Conservation (phyloP, 176 grass and related monocot species). For the Paspalum vaginatum region DNA sequence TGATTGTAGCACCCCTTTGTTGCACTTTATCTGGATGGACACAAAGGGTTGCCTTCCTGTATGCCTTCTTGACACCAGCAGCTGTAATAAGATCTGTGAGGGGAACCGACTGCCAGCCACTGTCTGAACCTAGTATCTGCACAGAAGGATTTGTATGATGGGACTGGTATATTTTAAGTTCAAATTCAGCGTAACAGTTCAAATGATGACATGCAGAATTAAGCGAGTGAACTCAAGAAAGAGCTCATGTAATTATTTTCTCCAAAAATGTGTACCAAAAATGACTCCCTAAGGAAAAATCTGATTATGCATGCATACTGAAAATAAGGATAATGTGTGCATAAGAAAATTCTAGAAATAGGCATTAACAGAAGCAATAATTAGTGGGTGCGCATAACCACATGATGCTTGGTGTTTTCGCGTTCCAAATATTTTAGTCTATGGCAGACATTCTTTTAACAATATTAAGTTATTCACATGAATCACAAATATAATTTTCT, state of each 20-base stretch:
- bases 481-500: not conserved
- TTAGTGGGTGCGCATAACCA: not conserved
- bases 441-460: not conserved
- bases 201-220: constrained; percentile 32
- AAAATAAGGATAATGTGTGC: not conserved
- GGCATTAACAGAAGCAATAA: not conserved
- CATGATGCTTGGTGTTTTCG: not conserved
- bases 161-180: constrained; percentile 8
- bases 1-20: constrained; percentile 88
- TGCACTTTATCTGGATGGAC: constrained; percentile 99
- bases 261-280: not conserved
- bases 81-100: constrained; percentile 95
- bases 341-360: not conserved
- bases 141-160: constrained; percentile 4
- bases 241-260: not conserved
- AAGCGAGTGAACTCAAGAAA: constrained; percentile 26
- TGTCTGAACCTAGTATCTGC: constrained; percentile 89
- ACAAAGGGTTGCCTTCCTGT: constrained; percentile 93
- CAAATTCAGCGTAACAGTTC: constrained; percentile 13
- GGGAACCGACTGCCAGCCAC: constrained; percentile 92
- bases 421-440: not conserved
- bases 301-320: not conserved
- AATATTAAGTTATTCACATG: not conserved
- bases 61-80: constrained; percentile 84
- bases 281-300: not conserved